phyloP scores from a whole-genome alignment of 176 grass and related monocot species.

The Eragrostis curvula region DNA sequence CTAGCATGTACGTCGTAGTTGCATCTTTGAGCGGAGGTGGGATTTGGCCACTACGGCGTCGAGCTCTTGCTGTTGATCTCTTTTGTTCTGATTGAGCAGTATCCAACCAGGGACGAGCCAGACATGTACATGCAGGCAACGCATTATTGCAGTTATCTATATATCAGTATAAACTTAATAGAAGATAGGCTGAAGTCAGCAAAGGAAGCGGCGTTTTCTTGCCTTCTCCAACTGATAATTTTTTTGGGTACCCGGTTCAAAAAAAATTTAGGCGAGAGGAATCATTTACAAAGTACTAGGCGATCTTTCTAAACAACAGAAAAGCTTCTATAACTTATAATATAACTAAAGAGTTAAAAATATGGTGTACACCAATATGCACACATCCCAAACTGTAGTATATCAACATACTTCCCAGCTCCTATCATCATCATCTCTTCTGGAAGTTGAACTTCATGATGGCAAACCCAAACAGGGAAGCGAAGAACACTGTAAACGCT shows the following conservation, averaged over 20 bases:
- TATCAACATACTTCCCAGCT: neutral
- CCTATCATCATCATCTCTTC: constrained; percentile 63
- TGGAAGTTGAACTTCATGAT: constrained; percentile 94
- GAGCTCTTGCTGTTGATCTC: neutral
- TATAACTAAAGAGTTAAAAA: constrained; percentile 2
- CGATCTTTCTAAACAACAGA: neutral
- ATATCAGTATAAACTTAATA: neutral
- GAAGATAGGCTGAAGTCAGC: neutral
- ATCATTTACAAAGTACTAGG: neutral
- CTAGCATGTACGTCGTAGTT: no score
- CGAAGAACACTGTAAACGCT: constrained; percentile 62
- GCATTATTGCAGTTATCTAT: neutral
- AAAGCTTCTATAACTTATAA: neutral
- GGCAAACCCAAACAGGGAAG: constrained; percentile 67
- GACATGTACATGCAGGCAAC: neutral
- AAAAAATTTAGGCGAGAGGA: neutral
- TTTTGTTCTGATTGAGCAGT: neutral
- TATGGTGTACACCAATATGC: neutral
- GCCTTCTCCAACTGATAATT: neutral
- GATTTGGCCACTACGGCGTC: neutral
- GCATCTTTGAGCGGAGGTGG: no score
- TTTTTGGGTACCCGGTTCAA: neutral
- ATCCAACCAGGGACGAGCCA: neutral
- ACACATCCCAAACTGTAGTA: neutral
- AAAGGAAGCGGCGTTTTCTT: neutral